A percentile compares a stretch with the other conserved stretches of the same genome.
Evolutionary conservation across 2,329 filamentous ascomycete species (phyloP).

Genomic region (Sclerotinia subarctica): DNA sequence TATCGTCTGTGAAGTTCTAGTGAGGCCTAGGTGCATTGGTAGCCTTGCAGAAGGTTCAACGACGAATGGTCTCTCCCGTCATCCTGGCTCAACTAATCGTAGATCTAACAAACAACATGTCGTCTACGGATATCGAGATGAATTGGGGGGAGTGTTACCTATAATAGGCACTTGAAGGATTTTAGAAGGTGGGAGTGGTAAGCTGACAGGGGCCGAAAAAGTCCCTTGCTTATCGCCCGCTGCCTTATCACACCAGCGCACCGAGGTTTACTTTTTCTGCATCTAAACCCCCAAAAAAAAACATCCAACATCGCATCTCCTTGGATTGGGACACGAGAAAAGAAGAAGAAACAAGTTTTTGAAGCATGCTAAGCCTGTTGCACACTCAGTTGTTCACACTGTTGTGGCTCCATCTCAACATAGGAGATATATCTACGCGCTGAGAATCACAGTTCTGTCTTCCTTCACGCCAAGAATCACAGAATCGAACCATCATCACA

Average conservation of each 20-base stretch:
- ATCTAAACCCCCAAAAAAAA: background rate
- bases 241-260: constrained; percentile 10
- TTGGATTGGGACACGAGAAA: background rate
- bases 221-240: constrained; percentile 4
- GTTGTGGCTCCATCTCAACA: background rate
- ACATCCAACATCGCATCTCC: background rate
- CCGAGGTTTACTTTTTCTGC: background rate
- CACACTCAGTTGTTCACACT: background rate
- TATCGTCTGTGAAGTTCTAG: background rate
- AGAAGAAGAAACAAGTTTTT: background rate
- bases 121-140: background rate
- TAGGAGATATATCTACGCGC: background rate
- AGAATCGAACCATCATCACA: background rate
- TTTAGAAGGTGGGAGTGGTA: background rate
- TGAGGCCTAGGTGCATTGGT: background rate
- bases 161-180: constrained; percentile 8
- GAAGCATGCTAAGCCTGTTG: background rate
- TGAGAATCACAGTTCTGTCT: background rate
- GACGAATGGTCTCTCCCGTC: background rate
- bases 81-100: background rate
- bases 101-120: background rate
- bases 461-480: background rate
- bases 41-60: background rate
- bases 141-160: background rate
- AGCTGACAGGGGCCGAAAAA: constrained; percentile 1